These are phyloP conservation scores for Silene uniflora DNA, from an alignment of 148 eudicot genomes.

Conservation along the genomic window DNA sequence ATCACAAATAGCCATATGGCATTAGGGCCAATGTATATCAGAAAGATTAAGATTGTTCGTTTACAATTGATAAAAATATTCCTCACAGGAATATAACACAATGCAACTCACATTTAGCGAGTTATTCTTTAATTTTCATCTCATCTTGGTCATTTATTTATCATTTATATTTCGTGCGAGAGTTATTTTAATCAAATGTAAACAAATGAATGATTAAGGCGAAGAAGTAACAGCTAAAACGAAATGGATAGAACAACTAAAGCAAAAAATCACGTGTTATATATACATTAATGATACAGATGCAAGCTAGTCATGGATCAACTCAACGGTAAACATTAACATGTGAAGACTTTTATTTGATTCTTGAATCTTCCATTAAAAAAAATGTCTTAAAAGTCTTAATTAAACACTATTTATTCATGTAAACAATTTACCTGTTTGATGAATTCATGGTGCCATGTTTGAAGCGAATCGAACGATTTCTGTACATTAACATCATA, in stretches of 20 bases:
- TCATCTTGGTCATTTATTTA: no score
- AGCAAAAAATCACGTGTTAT: constrained; percentile 1
- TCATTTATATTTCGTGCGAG: no score
- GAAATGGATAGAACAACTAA: not conserved
- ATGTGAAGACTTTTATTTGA: not conserved
- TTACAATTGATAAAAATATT: no score
- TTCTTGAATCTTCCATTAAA: not conserved
- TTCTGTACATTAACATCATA: constrained; percentile 44
- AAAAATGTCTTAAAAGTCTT: not conserved
- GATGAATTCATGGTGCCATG: constrained; percentile 56
- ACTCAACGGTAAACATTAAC: not conserved
- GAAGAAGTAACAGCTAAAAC: no score
- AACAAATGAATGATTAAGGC: no score
- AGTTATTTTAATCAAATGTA: no score
- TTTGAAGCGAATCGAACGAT: constrained; percentile 49
- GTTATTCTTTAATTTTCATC: no score
- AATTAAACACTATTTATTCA: not conserved
- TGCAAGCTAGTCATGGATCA: not conserved
- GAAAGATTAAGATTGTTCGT: no score
- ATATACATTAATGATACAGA: constrained; percentile 3
- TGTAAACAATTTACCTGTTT: constrained; percentile 30
- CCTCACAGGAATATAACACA: no score
- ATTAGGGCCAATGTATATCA: no score
- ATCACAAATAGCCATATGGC: no score
- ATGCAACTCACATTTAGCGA: no score